Evolutionary conservation across 305 asterid genomes (phyloP).

Genomic region (Plantago coronopus): DNA sequence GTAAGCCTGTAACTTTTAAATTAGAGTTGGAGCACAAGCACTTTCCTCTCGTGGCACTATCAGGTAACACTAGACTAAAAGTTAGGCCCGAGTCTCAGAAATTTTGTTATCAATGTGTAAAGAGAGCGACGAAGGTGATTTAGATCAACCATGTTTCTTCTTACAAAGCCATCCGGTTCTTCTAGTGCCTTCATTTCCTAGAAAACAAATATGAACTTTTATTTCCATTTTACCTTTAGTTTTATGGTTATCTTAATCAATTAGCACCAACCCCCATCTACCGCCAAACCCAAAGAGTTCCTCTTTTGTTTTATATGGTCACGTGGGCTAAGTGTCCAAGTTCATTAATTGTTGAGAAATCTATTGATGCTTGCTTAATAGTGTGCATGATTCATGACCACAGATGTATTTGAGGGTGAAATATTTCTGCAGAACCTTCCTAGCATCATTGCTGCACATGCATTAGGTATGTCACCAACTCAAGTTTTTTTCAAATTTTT

Average conservation of each 20-base stretch:
- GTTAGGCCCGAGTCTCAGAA: no score
- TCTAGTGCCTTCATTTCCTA: neutral
- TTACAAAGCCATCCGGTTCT: neutral
- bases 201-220: neutral
- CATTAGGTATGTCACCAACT: slow-evolving; percentile 52
- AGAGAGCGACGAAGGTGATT: neutral
- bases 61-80: slow-evolving; percentile 4
- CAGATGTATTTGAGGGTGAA: slow-evolving; percentile 92
- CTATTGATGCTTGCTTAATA: slow-evolving; percentile 12
- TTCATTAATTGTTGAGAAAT: slow-evolving; percentile 5
- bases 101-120: neutral
- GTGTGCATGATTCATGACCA: slow-evolving; percentile 23
- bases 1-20: no score
- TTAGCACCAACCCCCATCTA: neutral
- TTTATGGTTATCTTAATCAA: neutral
- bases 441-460: slow-evolving; percentile 86
- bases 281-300: no score
- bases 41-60: neutral
- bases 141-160: neutral
- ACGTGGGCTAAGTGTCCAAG: neutral
- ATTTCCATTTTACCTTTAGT: neutral
- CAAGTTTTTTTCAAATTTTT: slow-evolving; percentile 4
- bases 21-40: no score
- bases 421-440: slow-evolving; percentile 98
- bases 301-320: neutral